phyloP scores from a whole-genome alignment of 345 rosid genomes.

The Euphorbia peplus region DNA sequence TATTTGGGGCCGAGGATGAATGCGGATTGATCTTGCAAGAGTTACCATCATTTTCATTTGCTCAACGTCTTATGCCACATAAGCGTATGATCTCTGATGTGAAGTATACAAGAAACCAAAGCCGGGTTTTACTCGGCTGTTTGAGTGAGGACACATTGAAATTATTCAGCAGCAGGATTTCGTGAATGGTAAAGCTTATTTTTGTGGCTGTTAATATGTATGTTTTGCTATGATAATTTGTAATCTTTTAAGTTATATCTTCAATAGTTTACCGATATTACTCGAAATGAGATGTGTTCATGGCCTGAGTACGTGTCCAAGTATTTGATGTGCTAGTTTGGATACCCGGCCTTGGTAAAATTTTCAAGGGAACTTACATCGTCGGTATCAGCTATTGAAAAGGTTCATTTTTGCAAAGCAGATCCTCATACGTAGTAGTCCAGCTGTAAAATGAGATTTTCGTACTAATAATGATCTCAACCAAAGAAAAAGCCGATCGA shows the following conservation, averaged over 20 bases:
- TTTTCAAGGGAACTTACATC: constrained; percentile 31
- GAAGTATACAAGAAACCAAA: constrained; percentile 33
- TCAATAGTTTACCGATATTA: not conserved
- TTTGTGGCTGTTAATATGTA: not conserved
- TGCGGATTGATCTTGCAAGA: constrained; percentile 57
- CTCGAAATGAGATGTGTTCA: not conserved
- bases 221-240: not conserved
- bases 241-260: no score
- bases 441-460: constrained; percentile 34
- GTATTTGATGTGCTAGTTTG: no score
- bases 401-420: constrained; percentile 35
- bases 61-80: constrained; percentile 43
- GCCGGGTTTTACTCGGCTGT: constrained; percentile 52
- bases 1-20: constrained; percentile 73
- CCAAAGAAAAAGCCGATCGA: no score
- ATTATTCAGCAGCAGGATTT: constrained; percentile 38
- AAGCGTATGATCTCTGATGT: constrained; percentile 60
- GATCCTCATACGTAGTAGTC: constrained; percentile 36
- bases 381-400: constrained; percentile 40
- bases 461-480: no score
- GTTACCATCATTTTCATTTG: constrained; percentile 46
- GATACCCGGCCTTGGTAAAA: no score
- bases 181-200: constrained; percentile 13
- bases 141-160: constrained; percentile 59
- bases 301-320: no score